phyloP scores from a whole-genome alignment of 257 asterid genomes.

The Solanum paucissectum region DNA sequence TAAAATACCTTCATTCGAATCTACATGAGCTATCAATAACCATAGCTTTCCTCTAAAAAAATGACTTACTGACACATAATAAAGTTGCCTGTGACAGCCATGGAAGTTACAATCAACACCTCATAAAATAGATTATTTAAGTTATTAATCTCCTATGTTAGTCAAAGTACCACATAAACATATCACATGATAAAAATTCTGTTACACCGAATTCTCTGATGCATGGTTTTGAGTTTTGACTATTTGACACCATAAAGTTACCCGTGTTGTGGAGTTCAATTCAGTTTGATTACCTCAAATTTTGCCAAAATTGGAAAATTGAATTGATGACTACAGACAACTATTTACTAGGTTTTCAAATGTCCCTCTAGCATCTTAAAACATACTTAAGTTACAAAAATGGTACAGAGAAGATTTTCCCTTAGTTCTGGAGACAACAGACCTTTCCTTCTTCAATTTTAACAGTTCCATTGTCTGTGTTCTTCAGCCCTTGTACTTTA shows the following conservation, averaged over 20 bases:
- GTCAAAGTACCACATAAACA: neutral
- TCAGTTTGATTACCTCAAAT: neutral
- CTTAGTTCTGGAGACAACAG: constrained; percentile 1
- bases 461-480: constrained; percentile 55
- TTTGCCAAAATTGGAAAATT: neutral
- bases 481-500: constrained; percentile 79
- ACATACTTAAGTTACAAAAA: neutral
- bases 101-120: neutral
- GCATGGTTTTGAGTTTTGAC: neutral
- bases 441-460: constrained; percentile 99
- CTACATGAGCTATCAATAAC: neutral
- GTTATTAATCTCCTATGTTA: neutral
- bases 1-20: neutral
- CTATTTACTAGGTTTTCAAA: neutral
- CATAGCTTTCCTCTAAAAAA: neutral
- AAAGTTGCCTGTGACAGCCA: neutral
- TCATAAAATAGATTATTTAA: neutral
- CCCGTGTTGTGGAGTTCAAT: neutral
- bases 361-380: neutral
- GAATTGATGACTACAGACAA: neutral
- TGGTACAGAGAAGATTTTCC: neutral
- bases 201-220: neutral
- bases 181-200: neutral
- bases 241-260: neutral
- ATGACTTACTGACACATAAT: neutral